Evolutionary conservation across 345 rosid genomes (phyloP), one percentile per base, ranked within the genome.

Genomic region (Stellera chamaejasme): DNA sequence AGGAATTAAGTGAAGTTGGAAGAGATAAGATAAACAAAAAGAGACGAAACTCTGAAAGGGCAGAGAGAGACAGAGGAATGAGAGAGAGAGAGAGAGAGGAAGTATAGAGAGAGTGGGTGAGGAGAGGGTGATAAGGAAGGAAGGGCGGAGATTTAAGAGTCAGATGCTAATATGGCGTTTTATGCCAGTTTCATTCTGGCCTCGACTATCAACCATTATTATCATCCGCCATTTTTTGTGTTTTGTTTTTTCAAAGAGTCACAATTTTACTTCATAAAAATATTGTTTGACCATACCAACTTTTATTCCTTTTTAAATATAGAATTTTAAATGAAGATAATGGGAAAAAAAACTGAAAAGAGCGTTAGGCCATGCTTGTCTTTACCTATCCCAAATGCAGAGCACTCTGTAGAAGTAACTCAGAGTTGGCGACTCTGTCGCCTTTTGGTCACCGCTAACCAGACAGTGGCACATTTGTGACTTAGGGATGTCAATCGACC

Each of bases 91-190:
- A 45, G 56, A 61, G 62, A 56, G 63, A 68, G 49, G 56, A 52
- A 73, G 71, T 72, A 64, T 41, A 55, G 63, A 58, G 70, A 50
- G 64, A 56, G 54, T 43, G 56, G 13, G 54, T 43, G 56, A 11
- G 76, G 59, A 19, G 23, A 19, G 88, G 67, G 69, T 72, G 99
- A 88, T 86, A 88, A 92, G 99, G 84, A 79, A 92, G 94, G 91
- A 86, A 86, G 96, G 99, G 99, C 82, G 85, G 93, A 86, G 94
- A 89, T 84, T 93, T 72, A 82, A 73, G 77, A 44, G 87, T 74
- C 79, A 68, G 83, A 71, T 64, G 88, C 64, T 58, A 2, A 59
- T 25, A 65, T 79, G 84, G 76, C 78, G 28, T 73, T 72, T 72
- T 75, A 69, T 86, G 87, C 57, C 82, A 62, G 77, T 72, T 50